Evolutionary conservation across 1,139 yeast species (phyloP).

Genomic region (Casaregolazyma lundiana): DNA sequence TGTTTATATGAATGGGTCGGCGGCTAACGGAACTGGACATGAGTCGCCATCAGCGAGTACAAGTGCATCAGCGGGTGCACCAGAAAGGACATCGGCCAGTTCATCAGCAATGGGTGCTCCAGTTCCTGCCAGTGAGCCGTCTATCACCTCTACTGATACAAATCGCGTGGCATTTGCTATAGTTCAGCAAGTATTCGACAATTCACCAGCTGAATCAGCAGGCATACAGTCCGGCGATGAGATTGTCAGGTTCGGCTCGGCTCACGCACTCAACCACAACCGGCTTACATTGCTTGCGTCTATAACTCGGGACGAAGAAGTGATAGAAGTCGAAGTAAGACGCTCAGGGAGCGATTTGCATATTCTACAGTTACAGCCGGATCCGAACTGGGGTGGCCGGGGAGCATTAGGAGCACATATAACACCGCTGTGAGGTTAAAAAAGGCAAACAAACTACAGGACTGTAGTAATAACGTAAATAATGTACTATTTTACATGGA

Average conservation of each 20-base stretch:
- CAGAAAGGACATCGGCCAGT: constrained; percentile 1
- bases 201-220: constrained; percentile 31
- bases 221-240: constrained; percentile 42
- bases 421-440: constrained; percentile 39
- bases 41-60: constrained; percentile 8
- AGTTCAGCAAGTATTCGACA: constrained; percentile 40
- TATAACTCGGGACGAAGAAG: constrained; percentile 23
- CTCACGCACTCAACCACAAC: constrained; percentile 51
- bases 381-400: constrained; percentile 59
- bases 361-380: constrained; percentile 46
- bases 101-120: no score
- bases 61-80: neutral
- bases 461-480: neutral
- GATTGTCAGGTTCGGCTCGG: constrained; percentile 48
- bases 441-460: neutral
- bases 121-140: constrained; percentile 10
- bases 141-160: constrained; percentile 8
- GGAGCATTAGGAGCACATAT: constrained; percentile 73
- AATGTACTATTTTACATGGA: neutral
- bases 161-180: constrained; percentile 46
- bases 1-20: constrained; percentile 10
- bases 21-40: constrained; percentile 13
- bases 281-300: constrained; percentile 41
- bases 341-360: constrained; percentile 15
- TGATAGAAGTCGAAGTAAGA: constrained; percentile 10